Evolutionary conservation across 139 green algal species (phyloP).

Genomic region (Picochlorum sp.): DNA sequence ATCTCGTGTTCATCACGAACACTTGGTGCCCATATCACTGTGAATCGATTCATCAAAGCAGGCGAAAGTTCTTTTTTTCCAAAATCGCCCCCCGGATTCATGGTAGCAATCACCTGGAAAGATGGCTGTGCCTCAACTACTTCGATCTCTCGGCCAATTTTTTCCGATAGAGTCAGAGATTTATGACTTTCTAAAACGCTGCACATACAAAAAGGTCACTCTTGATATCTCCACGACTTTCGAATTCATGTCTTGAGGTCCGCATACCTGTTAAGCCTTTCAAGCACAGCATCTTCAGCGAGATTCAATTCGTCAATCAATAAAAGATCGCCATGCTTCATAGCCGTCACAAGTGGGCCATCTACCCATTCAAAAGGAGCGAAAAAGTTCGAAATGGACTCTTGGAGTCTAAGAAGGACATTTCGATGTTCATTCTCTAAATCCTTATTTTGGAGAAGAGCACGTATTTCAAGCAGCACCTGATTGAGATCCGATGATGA

Average conservation of each 20-base stretch:
- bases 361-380: conserved; percentile 86
- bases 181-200: conserved; percentile 88
- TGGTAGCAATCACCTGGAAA: conserved; percentile 91
- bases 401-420: background rate
- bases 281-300: conserved; percentile 94
- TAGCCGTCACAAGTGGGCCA: conserved; percentile 88
- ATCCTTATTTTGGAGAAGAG: background rate
- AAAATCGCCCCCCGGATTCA: conserved; percentile 93
- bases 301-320: conserved; percentile 98
- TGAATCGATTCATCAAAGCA: conserved; percentile 91
- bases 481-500: background rate
- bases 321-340: conserved; percentile 84
- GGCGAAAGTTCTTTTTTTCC: conserved; percentile 98
- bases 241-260: background rate
- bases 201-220: conserved; percentile 1
- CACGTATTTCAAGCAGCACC: background rate
- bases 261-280: conserved; percentile 79
- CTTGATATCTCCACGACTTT: background rate
- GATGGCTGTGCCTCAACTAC: conserved; percentile 61
- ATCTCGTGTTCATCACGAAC: conserved; percentile 57
- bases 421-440: background rate
- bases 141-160: conserved; percentile 67
- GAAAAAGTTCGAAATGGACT: conserved; percentile 20
- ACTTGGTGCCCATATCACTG: conserved; percentile 74
- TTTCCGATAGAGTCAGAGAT: conserved; percentile 87